These are phyloP conservation scores for Nicotiana undulata DNA, from an alignment of 257 asterid species.

Conservation along the genomic window DNA sequence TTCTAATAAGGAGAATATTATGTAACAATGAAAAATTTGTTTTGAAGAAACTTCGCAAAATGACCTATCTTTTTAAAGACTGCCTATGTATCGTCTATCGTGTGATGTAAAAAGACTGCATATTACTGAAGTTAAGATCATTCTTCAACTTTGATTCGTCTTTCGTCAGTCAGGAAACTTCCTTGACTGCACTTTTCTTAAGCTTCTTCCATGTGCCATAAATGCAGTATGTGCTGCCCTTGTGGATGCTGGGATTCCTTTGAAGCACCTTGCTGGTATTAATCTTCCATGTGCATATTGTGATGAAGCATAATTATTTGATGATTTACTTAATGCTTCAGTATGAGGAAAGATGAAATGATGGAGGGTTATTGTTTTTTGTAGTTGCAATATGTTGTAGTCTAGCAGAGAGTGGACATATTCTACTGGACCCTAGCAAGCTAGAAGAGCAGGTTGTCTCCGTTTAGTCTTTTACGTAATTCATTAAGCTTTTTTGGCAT, in stretches of 20 bases:
- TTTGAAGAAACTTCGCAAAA: neutral
- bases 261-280: constrained; percentile 78
- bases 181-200: constrained; percentile 47
- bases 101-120: neutral
- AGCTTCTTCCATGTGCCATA: constrained; percentile 96
- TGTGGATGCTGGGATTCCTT: constrained; percentile 84
- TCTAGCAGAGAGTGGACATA: constrained; percentile 50
- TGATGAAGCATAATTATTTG: constrained; percentile 2
- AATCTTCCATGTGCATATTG: constrained; percentile 6
- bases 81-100: neutral
- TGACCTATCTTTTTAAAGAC: neutral
- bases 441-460: constrained; percentile 68
- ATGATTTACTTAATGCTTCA: constrained; percentile 1
- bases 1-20: neutral
- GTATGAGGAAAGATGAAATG: neutral
- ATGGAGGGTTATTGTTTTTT: constrained; percentile 8
- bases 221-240: constrained; percentile 96
- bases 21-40: neutral
- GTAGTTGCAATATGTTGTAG: constrained; percentile 73
- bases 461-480: neutral
- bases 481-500: neutral
- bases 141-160: constrained; percentile 2
- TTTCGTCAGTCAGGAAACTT: constrained; percentile 11
- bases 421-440: constrained; percentile 73
- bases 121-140: neutral